A percentile compares a stretch with the other conserved stretches of the same genome.
Evolutionary conservation across 257 asterid genomes (phyloP).

Genomic region (Penstemon davidsonii): DNA sequence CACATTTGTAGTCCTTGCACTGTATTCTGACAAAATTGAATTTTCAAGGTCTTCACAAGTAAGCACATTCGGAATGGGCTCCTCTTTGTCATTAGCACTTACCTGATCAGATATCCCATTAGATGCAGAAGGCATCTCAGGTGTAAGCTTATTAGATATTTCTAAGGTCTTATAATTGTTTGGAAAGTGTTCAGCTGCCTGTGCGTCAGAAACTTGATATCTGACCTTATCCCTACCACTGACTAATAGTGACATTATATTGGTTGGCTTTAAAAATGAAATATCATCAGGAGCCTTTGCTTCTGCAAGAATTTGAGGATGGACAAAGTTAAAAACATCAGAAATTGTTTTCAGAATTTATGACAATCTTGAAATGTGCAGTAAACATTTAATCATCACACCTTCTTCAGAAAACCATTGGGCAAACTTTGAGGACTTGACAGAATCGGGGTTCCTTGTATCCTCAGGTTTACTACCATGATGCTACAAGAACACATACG

Average conservation of each 20-base stretch:
- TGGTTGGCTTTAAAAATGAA: slow-evolving; percentile 43
- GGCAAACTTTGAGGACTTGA: slow-evolving; percentile 71
- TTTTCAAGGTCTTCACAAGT: slow-evolving; percentile 97
- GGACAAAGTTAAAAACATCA: slow-evolving; percentile 21
- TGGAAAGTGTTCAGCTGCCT: slow-evolving; percentile 31
- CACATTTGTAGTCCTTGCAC: slow-evolving; percentile 38
- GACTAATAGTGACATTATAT: slow-evolving; percentile 71
- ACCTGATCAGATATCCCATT: slow-evolving; percentile 48
- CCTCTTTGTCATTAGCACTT: slow-evolving; percentile 39
- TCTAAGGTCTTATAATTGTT: slow-evolving; percentile 34
- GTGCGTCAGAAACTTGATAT: slow-evolving; percentile 38
- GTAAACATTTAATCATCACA: slow-evolving; percentile 29
- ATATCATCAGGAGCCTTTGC: slow-evolving; percentile 44
- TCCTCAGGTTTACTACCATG: slow-evolving; percentile 47
- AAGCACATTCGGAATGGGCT: slow-evolving; percentile 50
- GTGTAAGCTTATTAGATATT: slow-evolving; percentile 32
- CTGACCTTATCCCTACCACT: slow-evolving; percentile 59
- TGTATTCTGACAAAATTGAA: slow-evolving; percentile 68
- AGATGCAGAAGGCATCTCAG: slow-evolving; percentile 39
- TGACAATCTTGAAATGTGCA: background rate
- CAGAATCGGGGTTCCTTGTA: slow-evolving; percentile 44
- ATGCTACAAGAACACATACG: slow-evolving; percentile 41
- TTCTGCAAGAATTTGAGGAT: slow-evolving; percentile 43
- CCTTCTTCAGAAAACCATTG: slow-evolving; percentile 90
- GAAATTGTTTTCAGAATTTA: background rate